Base-by-base conservation (phyloP, 768 basidiomycete species). In the Paxillus ammoniavirescens region DNA sequence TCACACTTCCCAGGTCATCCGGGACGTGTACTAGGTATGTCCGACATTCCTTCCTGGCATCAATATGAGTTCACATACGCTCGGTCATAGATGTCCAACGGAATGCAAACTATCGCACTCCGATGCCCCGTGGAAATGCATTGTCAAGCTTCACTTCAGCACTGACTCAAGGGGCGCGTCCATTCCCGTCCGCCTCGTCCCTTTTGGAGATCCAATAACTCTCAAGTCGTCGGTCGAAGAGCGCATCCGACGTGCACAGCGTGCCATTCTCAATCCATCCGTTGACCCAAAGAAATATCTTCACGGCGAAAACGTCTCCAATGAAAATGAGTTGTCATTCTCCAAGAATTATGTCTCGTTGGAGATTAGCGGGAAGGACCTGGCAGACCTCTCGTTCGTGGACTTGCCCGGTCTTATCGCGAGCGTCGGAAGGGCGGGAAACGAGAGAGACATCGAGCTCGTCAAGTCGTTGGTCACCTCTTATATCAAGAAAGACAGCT, bases 1-100 rank as follows among this genome's bases (percentile, higher is more conserved):
- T 89, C 13, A 84, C 79, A 0, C 72, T 89, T 0, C 86, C 86
- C 17, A 77, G 86, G 15, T 83, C 83, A 0, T 73, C 81, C n/a
- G 87, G 87, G 0, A 89, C 87, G 0, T 89, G 87, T 55, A 91
- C 89, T 1, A 76, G 89, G 89, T 83, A 55, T 37, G 56, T 58
- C 28, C 8, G 28, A 1, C 9, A 4, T n/a, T 2, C 37, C 15
- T 37, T 21, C 8, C 5, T 2, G 21, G 17, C 23, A 13, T 40
- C 30, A 13, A 10, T 17, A 14, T 0, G 3, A 8, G 14, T 18
- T 1, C 21, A 18, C 46, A 3, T 35, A 54, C 3, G 54, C n/a
- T n/a, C 14, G 18, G 9, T 8, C 23, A 3, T 52, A 83, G 82
- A 8, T 84, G 82, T 50, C 81, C 83, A 0, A 83, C 80, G 0